Percentiles rank a stretch among this genome's conserved stretches.
These are phyloP conservation scores for Mycena citricolor DNA, from an alignment of 1,284 basidiomycete species.

Conservation along the genomic window DNA sequence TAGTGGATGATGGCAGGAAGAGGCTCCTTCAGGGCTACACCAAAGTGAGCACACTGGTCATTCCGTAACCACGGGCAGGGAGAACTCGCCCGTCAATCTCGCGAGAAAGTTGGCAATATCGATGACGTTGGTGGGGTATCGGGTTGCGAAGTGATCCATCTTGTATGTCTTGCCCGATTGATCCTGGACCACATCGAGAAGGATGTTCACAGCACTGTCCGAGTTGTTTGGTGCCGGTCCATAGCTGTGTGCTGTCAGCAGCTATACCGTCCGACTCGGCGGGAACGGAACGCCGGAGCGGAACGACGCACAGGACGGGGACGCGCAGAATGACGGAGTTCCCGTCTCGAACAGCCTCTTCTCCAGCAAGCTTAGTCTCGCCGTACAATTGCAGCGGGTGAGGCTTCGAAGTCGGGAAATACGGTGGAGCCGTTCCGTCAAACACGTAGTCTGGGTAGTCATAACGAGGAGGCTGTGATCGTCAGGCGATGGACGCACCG, in stretches of 20 bases:
- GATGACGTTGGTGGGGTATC: slow-evolving; percentile 78
- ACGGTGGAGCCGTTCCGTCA: slow-evolving; percentile 79
- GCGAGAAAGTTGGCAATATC: slow-evolving; percentile 78
- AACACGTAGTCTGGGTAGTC: slow-evolving; percentile 74
- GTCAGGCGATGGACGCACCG: slow-evolving; percentile 38
- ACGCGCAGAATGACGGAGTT: slow-evolving; percentile 70
- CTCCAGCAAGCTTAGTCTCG: slow-evolving; percentile 74
- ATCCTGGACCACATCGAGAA: slow-evolving; percentile 76
- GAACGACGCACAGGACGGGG: slow-evolving; percentile 68
- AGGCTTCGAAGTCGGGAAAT: slow-evolving; percentile 61
- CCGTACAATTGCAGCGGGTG: slow-evolving; percentile 82
- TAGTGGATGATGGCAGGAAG: slow-evolving; percentile 76
- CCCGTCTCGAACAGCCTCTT: slow-evolving; percentile 69
- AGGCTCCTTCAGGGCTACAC: slow-evolving; percentile 35
- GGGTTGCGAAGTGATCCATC: slow-evolving; percentile 85
- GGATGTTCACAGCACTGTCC: slow-evolving; percentile 78
- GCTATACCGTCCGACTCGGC: slow-evolving; percentile 37
- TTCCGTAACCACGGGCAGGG: not conserved
- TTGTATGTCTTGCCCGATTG: slow-evolving; percentile 77
- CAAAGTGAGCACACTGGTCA: slow-evolving; percentile 26
- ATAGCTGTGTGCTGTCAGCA: slow-evolving; percentile 68
- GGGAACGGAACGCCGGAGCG: not conserved
- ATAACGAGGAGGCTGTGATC: not conserved
- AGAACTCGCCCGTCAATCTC: slow-evolving; percentile 54
- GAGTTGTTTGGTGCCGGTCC: slow-evolving; percentile 74